Conservation (phyloP, 805 yeast species). For the Wickerhamiella lipophila region DNA sequence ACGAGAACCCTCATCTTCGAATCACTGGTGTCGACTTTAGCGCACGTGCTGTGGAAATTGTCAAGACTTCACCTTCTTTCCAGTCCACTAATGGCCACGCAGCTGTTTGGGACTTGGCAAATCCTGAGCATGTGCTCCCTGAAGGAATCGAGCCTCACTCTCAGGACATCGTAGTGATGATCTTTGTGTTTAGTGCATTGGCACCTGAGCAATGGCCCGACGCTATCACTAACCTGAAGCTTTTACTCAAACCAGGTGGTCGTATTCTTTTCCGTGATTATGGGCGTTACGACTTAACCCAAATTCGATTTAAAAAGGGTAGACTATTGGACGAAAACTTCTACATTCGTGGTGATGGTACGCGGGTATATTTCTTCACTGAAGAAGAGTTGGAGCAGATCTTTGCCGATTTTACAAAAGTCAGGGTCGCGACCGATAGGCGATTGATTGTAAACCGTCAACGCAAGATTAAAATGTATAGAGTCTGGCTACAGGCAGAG, state of each 20-base stretch:
- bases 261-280: slow-evolving; percentile 81
- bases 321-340: slow-evolving; percentile 83
- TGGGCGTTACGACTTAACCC: slow-evolving; percentile 92
- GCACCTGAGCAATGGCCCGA: slow-evolving; percentile 82
- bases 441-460: slow-evolving; percentile 84
- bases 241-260: slow-evolving; percentile 85
- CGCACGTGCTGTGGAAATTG: slow-evolving; percentile 77
- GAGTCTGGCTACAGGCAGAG: slow-evolving; percentile 94
- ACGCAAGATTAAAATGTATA: slow-evolving; percentile 84
- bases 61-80: slow-evolving; percentile 50
- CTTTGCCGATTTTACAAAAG: slow-evolving; percentile 54
- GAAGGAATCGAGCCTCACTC: slow-evolving; percentile 71
- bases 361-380: slow-evolving; percentile 91
- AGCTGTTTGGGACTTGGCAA: slow-evolving; percentile 91
- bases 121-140: slow-evolving; percentile 59
- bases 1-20: slow-evolving; percentile 61
- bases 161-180: slow-evolving; percentile 86
- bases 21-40: slow-evolving; percentile 85
- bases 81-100: slow-evolving; percentile 56
- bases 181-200: slow-evolving; percentile 85
- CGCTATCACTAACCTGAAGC: slow-evolving; percentile 59
- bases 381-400: slow-evolving; percentile 78
- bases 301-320: slow-evolving; percentile 80
- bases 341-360: slow-evolving; percentile 95
- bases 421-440: slow-evolving; percentile 77